phyloP scores from a whole-genome alignment of 2,329 filamentous ascomycete species.

The Pleurostoma richardsiae region DNA sequence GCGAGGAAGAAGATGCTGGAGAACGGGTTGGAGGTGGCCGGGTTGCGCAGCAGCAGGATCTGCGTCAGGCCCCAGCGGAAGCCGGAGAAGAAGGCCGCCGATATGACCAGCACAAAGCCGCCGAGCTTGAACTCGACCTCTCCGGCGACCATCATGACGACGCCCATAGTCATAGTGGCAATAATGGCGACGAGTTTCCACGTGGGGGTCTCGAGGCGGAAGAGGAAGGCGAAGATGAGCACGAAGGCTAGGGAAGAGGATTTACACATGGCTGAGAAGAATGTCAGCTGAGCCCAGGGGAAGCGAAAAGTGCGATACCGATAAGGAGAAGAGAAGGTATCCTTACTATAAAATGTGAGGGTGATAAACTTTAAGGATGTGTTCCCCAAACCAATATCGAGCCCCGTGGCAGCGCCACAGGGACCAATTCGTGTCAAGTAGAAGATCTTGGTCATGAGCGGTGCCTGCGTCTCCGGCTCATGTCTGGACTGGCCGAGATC shows the following conservation, averaged over 20 bases:
- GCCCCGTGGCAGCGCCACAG: constrained; percentile 84
- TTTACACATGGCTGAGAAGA: constrained; percentile 81
- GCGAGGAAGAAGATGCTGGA: constrained; percentile 97
- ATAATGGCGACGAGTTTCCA: constrained; percentile 85
- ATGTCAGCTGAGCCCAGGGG: constrained; percentile 14
- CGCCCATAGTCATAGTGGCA: constrained; percentile 82
- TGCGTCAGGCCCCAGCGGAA: constrained; percentile 99
- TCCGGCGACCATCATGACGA: constrained; percentile 97
- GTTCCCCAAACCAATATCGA: constrained; percentile 95
- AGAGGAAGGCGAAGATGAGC: constrained; percentile 88
- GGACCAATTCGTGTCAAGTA: constrained; percentile 89
- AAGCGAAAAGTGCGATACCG: background rate
- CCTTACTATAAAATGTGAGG: constrained; percentile 86
- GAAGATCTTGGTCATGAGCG: constrained; percentile 83
- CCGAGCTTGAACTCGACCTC: constrained; percentile 84
- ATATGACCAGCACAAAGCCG: constrained; percentile 89
- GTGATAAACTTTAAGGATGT: constrained; percentile 95
- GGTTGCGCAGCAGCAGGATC: constrained; percentile 88
- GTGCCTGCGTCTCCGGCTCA: constrained; percentile 46
- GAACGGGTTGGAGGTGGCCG: constrained; percentile 93
- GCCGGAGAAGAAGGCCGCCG: constrained; percentile 89
- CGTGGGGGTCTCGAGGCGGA: constrained; percentile 84
- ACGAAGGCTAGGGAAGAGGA: constrained; percentile 94
- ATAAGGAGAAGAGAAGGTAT: background rate
- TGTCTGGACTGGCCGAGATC: constrained; percentile 46